A percentile compares a stretch with the other conserved stretches of the same genome.
phyloP scores from a whole-genome alignment of 352 stramenopile species.

The Phytophthora pisi region DNA sequence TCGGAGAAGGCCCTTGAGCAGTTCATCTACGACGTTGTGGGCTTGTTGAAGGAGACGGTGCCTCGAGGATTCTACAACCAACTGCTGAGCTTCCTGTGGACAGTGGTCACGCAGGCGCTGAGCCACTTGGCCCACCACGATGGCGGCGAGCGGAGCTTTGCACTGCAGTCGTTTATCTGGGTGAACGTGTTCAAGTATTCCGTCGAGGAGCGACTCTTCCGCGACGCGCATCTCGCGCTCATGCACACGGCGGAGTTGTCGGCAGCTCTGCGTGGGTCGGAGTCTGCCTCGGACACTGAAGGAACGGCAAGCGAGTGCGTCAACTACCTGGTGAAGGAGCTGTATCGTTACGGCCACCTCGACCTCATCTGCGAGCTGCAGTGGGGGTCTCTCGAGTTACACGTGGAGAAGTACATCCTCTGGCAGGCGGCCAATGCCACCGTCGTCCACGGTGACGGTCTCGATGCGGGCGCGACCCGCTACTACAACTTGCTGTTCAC shows the following conservation, averaged over 20 bases:
- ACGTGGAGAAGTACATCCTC: constrained; percentile 75
- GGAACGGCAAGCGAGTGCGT: constrained; percentile 70
- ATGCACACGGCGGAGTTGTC: constrained; percentile 65
- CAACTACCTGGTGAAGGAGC: constrained; percentile 75
- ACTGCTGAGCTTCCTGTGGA: constrained; percentile 69
- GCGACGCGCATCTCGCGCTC: constrained; percentile 73
- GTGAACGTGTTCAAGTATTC: constrained; percentile 87
- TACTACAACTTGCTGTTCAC: constrained; percentile 78
- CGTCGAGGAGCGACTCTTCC: constrained; percentile 63
- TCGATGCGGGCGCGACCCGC: constrained; percentile 55
- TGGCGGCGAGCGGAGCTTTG: constrained; percentile 36
- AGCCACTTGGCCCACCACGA: constrained; percentile 37
- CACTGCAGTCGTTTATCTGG: constrained; percentile 78
- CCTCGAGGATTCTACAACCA: constrained; percentile 61
- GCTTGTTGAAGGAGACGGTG: constrained; percentile 70
- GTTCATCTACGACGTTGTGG: constrained; percentile 71
- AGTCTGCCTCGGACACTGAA: constrained; percentile 17
- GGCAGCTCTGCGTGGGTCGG: constrained; percentile 24
- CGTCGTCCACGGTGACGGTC: constrained; percentile 37
- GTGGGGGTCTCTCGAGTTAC: constrained; percentile 59
- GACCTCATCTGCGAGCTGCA: constrained; percentile 79
- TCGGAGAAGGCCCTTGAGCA: constrained; percentile 46
- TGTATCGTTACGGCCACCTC: constrained; percentile 66
- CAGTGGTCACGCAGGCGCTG: constrained; percentile 62
- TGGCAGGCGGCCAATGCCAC: constrained; percentile 78